phyloP scores from a whole-genome alignment of 345 rosid species.

The Lepidium didymum region DNA sequence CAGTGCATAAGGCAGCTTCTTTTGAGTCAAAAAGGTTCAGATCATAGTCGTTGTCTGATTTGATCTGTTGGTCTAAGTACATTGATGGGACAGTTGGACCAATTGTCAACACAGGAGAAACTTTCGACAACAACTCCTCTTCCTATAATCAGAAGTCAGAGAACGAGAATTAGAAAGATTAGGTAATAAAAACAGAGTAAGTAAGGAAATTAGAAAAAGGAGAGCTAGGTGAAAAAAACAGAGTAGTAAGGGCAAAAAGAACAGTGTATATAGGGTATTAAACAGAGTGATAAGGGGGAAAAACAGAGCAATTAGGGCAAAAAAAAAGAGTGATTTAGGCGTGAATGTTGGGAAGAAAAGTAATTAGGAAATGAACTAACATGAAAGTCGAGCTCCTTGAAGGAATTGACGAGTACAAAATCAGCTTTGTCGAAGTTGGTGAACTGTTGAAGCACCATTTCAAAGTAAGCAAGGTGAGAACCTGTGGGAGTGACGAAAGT shows the following conservation, averaged over 20 bases:
- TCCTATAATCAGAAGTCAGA: slow-evolving; percentile 20
- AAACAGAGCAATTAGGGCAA: not conserved
- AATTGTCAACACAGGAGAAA: slow-evolving; percentile 35
- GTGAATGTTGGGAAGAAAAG: slow-evolving; percentile 15
- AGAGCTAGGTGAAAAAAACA: not conserved
- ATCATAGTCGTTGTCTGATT: slow-evolving; percentile 39
- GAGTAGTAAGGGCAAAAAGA: not conserved
- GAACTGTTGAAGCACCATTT: slow-evolving; percentile 49
- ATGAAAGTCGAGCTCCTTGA: slow-evolving; percentile 40
- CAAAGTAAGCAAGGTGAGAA: slow-evolving; percentile 43
- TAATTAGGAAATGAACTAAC: slow-evolving; percentile 22
- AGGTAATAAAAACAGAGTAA: not conserved
- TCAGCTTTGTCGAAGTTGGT: slow-evolving; percentile 40
- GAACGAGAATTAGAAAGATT: not conserved
- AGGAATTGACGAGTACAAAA: slow-evolving; percentile 38
- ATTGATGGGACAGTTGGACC: slow-evolving; percentile 69
- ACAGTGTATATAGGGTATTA: not conserved
- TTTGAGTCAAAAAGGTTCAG: slow-evolving; percentile 35
- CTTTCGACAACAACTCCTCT: slow-evolving; percentile 35
- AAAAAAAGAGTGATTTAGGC: not conserved
- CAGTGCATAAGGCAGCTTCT: slow-evolving; percentile 23
- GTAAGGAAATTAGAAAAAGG: not conserved
- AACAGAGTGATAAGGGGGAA: not conserved
- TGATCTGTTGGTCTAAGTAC: slow-evolving; percentile 43
- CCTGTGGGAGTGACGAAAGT: slow-evolving; percentile 38